Conservation (phyloP, 371 early-diverging fungal species). For the Mortierella sp. region DNA sequence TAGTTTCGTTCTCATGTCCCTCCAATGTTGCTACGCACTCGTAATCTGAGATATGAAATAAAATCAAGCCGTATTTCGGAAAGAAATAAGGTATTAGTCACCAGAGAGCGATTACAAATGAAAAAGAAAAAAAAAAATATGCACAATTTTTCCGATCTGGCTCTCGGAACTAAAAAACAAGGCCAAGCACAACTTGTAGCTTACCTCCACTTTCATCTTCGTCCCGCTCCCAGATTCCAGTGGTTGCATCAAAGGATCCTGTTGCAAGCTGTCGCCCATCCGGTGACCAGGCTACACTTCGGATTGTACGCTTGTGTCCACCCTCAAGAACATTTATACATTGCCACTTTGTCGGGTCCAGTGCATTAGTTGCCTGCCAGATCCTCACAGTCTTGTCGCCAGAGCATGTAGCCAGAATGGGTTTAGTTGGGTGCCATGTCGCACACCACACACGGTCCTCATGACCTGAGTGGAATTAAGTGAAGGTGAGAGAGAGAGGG, state of each 20-base stretch:
- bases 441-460: slow-evolving; percentile 93
- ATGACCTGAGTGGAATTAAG: slow-evolving; percentile 73
- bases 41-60: slow-evolving; percentile 63
- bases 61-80: not conserved
- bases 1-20: slow-evolving; percentile 99
- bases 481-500: not conserved
- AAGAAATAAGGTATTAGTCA: slow-evolving; percentile 18
- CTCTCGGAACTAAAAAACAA: no score
- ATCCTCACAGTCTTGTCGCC: slow-evolving; percentile 91
- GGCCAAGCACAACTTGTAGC: no score
- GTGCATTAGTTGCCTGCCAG: slow-evolving; percentile 73
- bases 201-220: slow-evolving; percentile 59
- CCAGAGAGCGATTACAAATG: not conserved
- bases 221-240: slow-evolving; percentile 89
- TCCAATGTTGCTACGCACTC: slow-evolving; percentile 96
- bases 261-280: slow-evolving; percentile 85
- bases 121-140: not conserved
- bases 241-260: slow-evolving; percentile 94
- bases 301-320: slow-evolving; percentile 91
- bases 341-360: slow-evolving; percentile 67
- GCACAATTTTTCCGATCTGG: no score
- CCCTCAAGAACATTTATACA: slow-evolving; percentile 86
- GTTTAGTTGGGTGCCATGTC: slow-evolving; percentile 88
- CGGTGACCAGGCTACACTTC: slow-evolving; percentile 90
- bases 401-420: slow-evolving; percentile 82